These are phyloP conservation scores for Balansia obtecta DNA, from an alignment of 2,329 filamentous ascomycete genomes.

Conservation along the genomic window DNA sequence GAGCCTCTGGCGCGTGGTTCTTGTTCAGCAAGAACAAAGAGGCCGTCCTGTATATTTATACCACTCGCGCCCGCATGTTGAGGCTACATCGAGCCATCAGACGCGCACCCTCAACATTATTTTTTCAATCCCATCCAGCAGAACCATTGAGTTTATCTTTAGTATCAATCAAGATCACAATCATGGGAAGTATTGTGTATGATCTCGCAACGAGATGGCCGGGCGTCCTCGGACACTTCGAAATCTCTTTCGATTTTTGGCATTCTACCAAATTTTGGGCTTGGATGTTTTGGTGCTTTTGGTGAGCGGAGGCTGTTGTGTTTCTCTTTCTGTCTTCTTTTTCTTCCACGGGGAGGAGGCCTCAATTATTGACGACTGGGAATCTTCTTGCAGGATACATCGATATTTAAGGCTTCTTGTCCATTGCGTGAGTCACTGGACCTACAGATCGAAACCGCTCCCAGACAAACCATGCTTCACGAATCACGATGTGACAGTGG, in stretches of 20 bases:
- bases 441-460: constrained; percentile 73
- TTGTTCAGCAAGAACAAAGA: background rate
- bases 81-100: background rate
- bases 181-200: constrained; percentile 1
- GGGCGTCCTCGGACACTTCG: constrained; percentile 2
- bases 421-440: constrained; percentile 76
- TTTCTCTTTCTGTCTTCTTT: background rate
- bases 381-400: constrained; percentile 50
- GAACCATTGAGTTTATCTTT: background rate
- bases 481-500: constrained; percentile 77
- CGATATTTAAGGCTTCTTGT: constrained; percentile 78
- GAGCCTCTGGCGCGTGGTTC: background rate
- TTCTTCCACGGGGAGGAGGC: background rate
- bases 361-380: background rate
- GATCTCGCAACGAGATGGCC: constrained; percentile 10
- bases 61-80: background rate
- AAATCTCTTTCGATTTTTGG: constrained; percentile 22
- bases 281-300: constrained; percentile 29
- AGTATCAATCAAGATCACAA: background rate
- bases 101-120: background rate
- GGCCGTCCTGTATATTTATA: background rate
- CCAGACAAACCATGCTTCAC: constrained; percentile 70
- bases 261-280: constrained; percentile 35
- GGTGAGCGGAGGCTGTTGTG: constrained; percentile 27
- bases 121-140: background rate